These are phyloP conservation scores for Melampsora abietis-canadensis DNA, from an alignment of 1,284 basidiomycete species.

Conservation along the genomic window DNA sequence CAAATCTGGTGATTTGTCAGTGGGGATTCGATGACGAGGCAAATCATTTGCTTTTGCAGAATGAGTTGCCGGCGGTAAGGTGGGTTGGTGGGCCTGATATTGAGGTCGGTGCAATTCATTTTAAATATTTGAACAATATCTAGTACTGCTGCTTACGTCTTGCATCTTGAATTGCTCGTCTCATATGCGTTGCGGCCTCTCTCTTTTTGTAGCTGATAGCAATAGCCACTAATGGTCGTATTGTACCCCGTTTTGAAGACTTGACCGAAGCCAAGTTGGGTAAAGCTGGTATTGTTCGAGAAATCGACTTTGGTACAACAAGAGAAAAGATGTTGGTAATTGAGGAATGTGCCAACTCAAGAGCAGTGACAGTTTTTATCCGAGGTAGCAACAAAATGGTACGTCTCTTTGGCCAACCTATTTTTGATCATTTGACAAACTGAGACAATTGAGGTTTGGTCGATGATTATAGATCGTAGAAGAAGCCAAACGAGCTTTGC, in stretches of 20 bases:
- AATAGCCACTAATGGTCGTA: slow-evolving; percentile 95
- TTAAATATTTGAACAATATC: slow-evolving; percentile 5
- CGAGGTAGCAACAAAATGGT: slow-evolving; percentile 99
- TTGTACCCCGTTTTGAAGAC: slow-evolving; percentile 97
- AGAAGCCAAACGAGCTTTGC: slow-evolving; percentile 93
- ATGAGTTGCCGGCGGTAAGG: slow-evolving; percentile 92
- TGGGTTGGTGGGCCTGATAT: slow-evolving; percentile 99
- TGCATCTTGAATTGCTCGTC: neutral
- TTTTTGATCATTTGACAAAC: slow-evolving; percentile 27
- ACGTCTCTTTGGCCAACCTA: slow-evolving; percentile 44
- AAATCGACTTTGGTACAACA: slow-evolving; percentile 93
- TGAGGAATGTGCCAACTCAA: slow-evolving; percentile 94
- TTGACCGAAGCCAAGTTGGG: slow-evolving; percentile 87
- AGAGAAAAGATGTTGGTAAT: slow-evolving; percentile 98
- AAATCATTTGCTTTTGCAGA: slow-evolving; percentile 96
- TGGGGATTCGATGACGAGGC: slow-evolving; percentile 99
- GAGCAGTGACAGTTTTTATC: slow-evolving; percentile 95
- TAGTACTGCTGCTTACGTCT: neutral
- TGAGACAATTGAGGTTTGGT: neutral
- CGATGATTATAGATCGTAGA: slow-evolving; percentile 75
- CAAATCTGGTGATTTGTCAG: slow-evolving; percentile 97
- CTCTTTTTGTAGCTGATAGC: slow-evolving; percentile 71
- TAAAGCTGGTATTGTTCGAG: slow-evolving; percentile 84
- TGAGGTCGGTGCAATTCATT: slow-evolving; percentile 63
- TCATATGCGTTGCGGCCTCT: neutral